Evolutionary conservation across 257 asterid genomes (phyloP).

Genomic region (Plantago major): DNA sequence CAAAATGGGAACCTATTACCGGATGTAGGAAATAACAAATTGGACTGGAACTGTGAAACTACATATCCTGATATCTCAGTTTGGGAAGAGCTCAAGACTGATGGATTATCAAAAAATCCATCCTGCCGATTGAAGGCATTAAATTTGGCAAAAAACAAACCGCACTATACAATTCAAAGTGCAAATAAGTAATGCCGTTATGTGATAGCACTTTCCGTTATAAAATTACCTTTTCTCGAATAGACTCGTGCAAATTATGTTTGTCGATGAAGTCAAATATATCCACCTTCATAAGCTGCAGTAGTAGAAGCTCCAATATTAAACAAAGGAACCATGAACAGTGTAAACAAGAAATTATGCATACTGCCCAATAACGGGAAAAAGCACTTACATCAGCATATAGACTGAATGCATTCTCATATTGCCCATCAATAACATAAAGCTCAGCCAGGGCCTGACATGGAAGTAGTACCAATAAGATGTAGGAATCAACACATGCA

Average conservation of each 20-base stretch:
- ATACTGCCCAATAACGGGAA: not conserved
- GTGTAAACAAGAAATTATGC: slow-evolving; percentile 10
- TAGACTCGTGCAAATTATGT: slow-evolving; percentile 77
- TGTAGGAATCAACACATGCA: slow-evolving; percentile 12
- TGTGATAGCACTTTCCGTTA: slow-evolving; percentile 11
- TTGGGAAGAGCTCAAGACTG: no score
- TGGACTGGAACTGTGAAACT: no score
- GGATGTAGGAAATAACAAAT: no score
- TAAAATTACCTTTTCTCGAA: slow-evolving; percentile 69
- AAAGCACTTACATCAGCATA: slow-evolving; percentile 88
- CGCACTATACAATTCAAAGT: slow-evolving; percentile 2
- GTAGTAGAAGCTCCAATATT: slow-evolving; percentile 18
- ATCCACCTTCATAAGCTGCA: slow-evolving; percentile 86
- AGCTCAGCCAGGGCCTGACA: slow-evolving; percentile 89
- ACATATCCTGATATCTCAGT: no score
- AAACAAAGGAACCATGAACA: slow-evolving; percentile 19
- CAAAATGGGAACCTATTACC: no score
- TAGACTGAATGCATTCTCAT: slow-evolving; percentile 83
- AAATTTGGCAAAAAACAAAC: slow-evolving; percentile 14
- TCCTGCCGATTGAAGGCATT: not conserved
- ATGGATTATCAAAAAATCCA: no score
- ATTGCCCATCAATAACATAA: slow-evolving; percentile 73
- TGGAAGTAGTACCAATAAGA: slow-evolving; percentile 22
- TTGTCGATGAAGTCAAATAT: slow-evolving; percentile 91
- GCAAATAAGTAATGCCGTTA: slow-evolving; percentile 6